phyloP scores from a whole-genome alignment of 2,329 filamentous ascomycete species.

The Diaporthe sp. region DNA sequence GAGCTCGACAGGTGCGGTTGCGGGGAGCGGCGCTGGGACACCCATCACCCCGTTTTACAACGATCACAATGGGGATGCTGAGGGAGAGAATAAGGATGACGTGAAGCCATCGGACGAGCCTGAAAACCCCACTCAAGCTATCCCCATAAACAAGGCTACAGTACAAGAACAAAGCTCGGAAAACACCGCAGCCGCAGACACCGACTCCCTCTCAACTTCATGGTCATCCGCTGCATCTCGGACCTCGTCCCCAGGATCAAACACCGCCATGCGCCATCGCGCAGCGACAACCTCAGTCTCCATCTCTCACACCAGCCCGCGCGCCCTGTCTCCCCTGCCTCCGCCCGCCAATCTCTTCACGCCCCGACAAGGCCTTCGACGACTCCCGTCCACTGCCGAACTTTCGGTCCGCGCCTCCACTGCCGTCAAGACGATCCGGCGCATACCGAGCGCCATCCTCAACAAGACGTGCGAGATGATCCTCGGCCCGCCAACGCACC shows the following conservation, averaged over 20 bases:
- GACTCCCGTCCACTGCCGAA: slow-evolving; percentile 35
- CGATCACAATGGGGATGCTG: not conserved
- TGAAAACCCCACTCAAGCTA: not conserved
- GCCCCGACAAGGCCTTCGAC: slow-evolving; percentile 52
- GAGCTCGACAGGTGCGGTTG: slow-evolving; percentile 46
- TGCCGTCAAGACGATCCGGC: slow-evolving; percentile 61
- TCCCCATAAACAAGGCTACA: not conserved
- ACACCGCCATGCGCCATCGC: slow-evolving; percentile 63
- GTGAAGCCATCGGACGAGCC: not conserved
- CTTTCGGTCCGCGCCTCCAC: slow-evolving; percentile 49
- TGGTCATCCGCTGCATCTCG: slow-evolving; percentile 41
- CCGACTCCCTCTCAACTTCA: slow-evolving; percentile 46
- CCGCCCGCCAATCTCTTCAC: slow-evolving; percentile 76
- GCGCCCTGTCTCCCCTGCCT: slow-evolving; percentile 77
- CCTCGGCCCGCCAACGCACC: slow-evolving; percentile 83
- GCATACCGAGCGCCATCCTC: slow-evolving; percentile 75
- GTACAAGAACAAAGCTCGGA: not conserved
- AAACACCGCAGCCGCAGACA: slow-evolving; percentile 39
- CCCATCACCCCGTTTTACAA: slow-evolving; percentile 37
- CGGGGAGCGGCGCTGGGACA: slow-evolving; percentile 29
- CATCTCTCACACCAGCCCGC: slow-evolving; percentile 58
- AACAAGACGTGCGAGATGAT: slow-evolving; percentile 84
- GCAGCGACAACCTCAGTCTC: slow-evolving; percentile 64
- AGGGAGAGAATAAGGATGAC: not conserved
- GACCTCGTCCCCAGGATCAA: slow-evolving; percentile 25